Base-by-base conservation (phyloP, 352 stramenopile genomes). In the Pythium apleroticum region DNA sequence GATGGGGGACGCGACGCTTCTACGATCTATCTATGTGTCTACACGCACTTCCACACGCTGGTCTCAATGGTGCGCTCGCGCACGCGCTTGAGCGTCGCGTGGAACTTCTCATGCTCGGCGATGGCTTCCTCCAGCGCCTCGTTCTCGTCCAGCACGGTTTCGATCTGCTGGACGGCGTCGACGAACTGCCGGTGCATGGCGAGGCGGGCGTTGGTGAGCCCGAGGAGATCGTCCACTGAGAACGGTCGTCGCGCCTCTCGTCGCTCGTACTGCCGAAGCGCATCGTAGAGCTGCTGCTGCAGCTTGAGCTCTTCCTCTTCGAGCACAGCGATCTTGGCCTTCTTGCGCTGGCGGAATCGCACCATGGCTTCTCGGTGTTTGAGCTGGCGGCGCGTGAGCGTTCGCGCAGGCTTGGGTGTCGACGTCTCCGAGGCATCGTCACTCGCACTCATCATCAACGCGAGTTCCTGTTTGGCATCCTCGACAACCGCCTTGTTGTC, bases 301-400 rank as follows among this genome's bases (percentile, higher is more conserved):
- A 73, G 57, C 22, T 65, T 35, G 12, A 57, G 31, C 60, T 67
- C 66, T 60, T 73, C 31, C 30, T 68, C 56, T 49, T 73, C 66
- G 27, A 73, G 60, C 45, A 60, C 60, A 10, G 66, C 55, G 52
- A 73, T 68, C 50, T 65, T 65, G 25, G 60, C 66, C 52, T 69
- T 68, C 45, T 73, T 73, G 24, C 66, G 66, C 46, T 63, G 60
- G 45, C 66, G 66, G 66, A 73, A 73, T 17, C 66, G 66, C 60
- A 69, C 66, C 66, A 73, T 73, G n/a, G 66, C 66, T 22, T 73
- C 66, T 15, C 57, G 57, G 37, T 73, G 66, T 20, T 66, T 66
- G 10, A 73, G 66, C 52, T 66, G 66, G 17, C 66, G 66, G 0
- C 53, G 60, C 15, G 66, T 73, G 33, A 64, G 57, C 37, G 68